Base-by-base conservation (phyloP, 164 flowering plant species). In the Tetrastigma voinierianum region DNA sequence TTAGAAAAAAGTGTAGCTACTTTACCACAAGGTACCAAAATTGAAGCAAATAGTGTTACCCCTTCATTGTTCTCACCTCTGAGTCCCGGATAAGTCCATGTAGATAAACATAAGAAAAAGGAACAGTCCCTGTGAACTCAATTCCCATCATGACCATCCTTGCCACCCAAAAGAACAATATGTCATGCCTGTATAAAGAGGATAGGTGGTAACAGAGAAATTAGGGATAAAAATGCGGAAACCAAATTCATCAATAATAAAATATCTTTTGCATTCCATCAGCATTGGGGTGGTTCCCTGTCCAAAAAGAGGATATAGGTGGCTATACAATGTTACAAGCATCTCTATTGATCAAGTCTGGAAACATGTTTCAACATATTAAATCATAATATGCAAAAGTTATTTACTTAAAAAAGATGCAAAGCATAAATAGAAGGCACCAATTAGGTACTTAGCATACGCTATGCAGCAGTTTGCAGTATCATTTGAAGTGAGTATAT, bases 81-180 rank as follows among this genome's bases (percentile, higher is more conserved):
- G 92, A 83, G 74, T 94, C 96, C 18, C 93, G 84, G 46, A 94
- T 94, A 62, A 94, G 91, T 61, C 97, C 97, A 84, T 91, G 98
- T 51, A 94, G 83, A 76, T 91, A 94, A 51, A 94, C 80, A 77
- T 84, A 61, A 25, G 86, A 80, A 78, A 94, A 94, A 10, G 98
- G 98, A 67, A 84, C 84, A 21, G 74, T 82, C 64, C 97, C 98
- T 1, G 97, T 91, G 72, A 94, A 87, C 76, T 94, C 96, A 75
- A 94, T 87, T 63, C 98, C 98, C 97, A 94, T 90, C 98, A 94
- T 94, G 64, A 94, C 90, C 98, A 94, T 94, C 62, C 98, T 86
- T 71, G 98, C 98, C 70, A 94, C 98, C 98, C 98, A 94, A 69
- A 94, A 94, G 86, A 94, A 94, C 73, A 94, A 80, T 73, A 94